A percentile compares a stretch with the other conserved stretches of the same genome.
Evolutionary conservation across 257 asterid genomes (phyloP).

Genomic region (Solanum sejunctum): DNA sequence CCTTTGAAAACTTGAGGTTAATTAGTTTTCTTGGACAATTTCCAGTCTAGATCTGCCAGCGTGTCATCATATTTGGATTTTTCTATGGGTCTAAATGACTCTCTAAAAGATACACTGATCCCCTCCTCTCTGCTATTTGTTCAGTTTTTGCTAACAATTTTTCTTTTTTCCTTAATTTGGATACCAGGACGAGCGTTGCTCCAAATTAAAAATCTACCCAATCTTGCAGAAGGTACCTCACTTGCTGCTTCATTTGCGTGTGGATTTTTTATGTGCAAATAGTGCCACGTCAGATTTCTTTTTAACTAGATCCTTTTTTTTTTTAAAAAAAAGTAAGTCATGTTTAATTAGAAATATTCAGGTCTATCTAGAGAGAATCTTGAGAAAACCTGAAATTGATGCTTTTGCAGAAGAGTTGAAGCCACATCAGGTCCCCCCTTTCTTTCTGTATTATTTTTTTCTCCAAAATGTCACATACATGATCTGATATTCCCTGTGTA

Average conservation of each 20-base stretch:
- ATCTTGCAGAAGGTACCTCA: slow-evolving; percentile 87
- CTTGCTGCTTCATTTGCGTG: neutral
- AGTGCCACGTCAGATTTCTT: neutral
- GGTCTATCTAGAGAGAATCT: slow-evolving; percentile 95
- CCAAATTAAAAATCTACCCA: slow-evolving; percentile 85
- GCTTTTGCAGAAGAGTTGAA: slow-evolving; percentile 94
- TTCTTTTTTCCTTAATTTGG: neutral
- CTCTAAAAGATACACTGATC: neutral
- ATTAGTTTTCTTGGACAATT: neutral
- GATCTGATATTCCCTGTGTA: neutral
- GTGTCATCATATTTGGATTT: neutral
- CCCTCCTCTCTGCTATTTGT: neutral
- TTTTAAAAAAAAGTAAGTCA: neutral
- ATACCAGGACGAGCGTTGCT: slow-evolving; percentile 94
- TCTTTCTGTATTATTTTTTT: neutral
- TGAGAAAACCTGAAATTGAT: slow-evolving; percentile 95
- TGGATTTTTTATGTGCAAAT: neutral
- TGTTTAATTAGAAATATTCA: slow-evolving; percentile 18
- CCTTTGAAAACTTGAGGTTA: neutral
- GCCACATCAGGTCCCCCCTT: slow-evolving; percentile 77
- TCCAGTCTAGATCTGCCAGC: neutral
- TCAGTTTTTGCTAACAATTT: neutral
- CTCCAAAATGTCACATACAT: neutral
- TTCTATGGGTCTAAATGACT: neutral
- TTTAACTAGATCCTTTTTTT: neutral